phyloP scores from a whole-genome alignment of 805 yeast species.

The Candida saitoana region DNA sequence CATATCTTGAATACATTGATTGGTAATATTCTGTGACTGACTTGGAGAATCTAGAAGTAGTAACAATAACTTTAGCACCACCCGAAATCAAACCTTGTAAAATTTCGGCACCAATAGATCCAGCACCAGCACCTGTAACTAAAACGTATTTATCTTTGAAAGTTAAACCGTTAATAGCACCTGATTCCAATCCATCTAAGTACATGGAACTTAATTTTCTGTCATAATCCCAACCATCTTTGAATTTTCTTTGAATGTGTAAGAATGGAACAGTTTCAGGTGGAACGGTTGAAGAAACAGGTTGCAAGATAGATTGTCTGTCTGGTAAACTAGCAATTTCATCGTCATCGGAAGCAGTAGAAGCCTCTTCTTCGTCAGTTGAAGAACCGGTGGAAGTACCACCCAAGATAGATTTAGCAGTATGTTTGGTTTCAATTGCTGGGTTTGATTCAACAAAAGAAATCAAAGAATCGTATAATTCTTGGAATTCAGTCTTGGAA shows the following conservation, averaged over 20 bases:
- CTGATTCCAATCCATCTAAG: constrained; percentile 87
- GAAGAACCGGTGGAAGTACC: constrained; percentile 44
- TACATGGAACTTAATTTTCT: constrained; percentile 69
- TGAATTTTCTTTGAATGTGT: constrained; percentile 77
- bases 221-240: constrained; percentile 84
- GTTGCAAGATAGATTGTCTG: constrained; percentile 61
- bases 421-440: constrained; percentile 65
- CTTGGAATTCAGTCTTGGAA: constrained; percentile 67
- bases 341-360: constrained; percentile 58
- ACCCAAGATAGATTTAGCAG: constrained; percentile 50
- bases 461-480: constrained; percentile 65
- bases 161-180: constrained; percentile 91
- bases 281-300: constrained; percentile 70
- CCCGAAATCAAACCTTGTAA: constrained; percentile 93
- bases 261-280: constrained; percentile 90
- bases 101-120: constrained; percentile 97
- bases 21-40: constrained; percentile 95
- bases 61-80: constrained; percentile 96
- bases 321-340: constrained; percentile 85
- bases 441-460: constrained; percentile 63
- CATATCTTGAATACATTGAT: constrained; percentile 84
- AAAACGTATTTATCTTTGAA: constrained; percentile 85
- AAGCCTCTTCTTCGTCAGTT: constrained; percentile 34
- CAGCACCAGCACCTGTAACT: constrained; percentile 98
- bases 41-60: constrained; percentile 93